These are phyloP conservation scores for Fusarium setosum DNA, from an alignment of 2,329 filamentous ascomycete genomes.

Conservation along the genomic window DNA sequence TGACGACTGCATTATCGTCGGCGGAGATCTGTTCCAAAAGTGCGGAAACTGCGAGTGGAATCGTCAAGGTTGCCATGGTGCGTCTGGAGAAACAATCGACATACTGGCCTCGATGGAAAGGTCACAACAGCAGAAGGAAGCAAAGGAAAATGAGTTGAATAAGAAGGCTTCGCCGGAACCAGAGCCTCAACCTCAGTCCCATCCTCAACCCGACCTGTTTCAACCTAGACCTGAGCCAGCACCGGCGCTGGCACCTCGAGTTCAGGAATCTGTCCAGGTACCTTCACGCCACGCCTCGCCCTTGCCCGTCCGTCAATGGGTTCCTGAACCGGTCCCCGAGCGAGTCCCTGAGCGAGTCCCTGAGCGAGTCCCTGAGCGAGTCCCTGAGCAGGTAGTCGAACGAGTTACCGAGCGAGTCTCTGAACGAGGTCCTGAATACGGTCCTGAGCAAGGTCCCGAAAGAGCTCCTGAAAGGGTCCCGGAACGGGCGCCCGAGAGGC, in stretches of 20 bases:
- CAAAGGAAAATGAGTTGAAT: conserved; percentile 5
- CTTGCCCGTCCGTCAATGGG: conserved; percentile 5
- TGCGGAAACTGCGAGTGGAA: conserved; percentile 66
- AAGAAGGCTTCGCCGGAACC: conserved; percentile 1
- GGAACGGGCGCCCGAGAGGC: neutral
- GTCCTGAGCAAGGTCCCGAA: conserved; percentile 2
- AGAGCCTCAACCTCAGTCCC: too few relatives aligned
- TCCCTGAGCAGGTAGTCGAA: neutral
- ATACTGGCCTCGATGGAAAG: conserved; percentile 26
- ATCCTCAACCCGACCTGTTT: conserved; percentile 10
- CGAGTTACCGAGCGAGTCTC: conserved; percentile 1
- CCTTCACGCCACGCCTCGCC: conserved; percentile 18
- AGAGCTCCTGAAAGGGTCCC: neutral
- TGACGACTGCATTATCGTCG: conserved; percentile 57
- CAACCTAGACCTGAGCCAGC: conserved; percentile 11
- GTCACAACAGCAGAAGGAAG: conserved; percentile 24
- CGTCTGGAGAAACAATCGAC: conserved; percentile 40
- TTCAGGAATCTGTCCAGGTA: conserved; percentile 13
- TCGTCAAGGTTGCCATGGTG: conserved; percentile 50
- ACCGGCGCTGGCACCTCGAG: neutral
- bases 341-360: neutral
- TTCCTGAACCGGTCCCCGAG: conserved; percentile 5
- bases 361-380: conserved; percentile 2
- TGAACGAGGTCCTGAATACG: conserved; percentile 1
- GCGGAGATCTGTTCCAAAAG: conserved; percentile 55